Percentiles rank a stretch among this genome's conserved stretches.
phyloP scores from a whole-genome alignment of 179 eudicot species.

The Beta corolliflora region DNA sequence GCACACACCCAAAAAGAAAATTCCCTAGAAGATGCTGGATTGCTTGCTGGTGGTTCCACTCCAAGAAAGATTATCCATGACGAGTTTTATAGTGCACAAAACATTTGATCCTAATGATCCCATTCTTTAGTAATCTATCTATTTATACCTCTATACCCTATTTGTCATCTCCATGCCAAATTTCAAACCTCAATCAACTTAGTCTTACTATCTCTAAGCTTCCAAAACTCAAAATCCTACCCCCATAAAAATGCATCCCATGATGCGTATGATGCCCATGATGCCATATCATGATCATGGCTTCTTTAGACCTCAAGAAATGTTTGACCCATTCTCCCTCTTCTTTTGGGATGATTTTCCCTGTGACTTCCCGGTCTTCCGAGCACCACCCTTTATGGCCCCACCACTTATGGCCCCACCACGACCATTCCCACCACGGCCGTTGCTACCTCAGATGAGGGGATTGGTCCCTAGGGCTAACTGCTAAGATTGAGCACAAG shows the following conservation, averaged over 20 bases:
- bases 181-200: neutral
- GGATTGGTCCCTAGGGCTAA: slow-evolving; percentile 10
- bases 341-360: slow-evolving; percentile 26
- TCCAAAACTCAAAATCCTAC: neutral
- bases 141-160: neutral
- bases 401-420: too few species aligned
- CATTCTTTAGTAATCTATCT: neutral
- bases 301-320: slow-evolving; percentile 22
- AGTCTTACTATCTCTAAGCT: neutral
- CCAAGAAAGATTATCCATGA: neutral
- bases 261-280: slow-evolving; percentile 22
- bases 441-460: slow-evolving; percentile 3
- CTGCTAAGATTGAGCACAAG: slow-evolving; percentile 35
- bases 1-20: slow-evolving; percentile 12
- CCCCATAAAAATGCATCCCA: slow-evolving; percentile 22
- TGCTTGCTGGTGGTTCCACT: neutral
- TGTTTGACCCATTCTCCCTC: slow-evolving; percentile 30
- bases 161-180: neutral
- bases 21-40: slow-evolving; percentile 7
- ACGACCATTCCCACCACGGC: neutral
- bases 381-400: slow-evolving; percentile 17
- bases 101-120: neutral
- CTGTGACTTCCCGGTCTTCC: slow-evolving; percentile 18
- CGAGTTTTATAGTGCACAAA: neutral
- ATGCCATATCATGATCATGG: slow-evolving; percentile 16